Conservation (phyloP, 2,329 filamentous ascomycete species). For the Penicillium capsulatum region DNA sequence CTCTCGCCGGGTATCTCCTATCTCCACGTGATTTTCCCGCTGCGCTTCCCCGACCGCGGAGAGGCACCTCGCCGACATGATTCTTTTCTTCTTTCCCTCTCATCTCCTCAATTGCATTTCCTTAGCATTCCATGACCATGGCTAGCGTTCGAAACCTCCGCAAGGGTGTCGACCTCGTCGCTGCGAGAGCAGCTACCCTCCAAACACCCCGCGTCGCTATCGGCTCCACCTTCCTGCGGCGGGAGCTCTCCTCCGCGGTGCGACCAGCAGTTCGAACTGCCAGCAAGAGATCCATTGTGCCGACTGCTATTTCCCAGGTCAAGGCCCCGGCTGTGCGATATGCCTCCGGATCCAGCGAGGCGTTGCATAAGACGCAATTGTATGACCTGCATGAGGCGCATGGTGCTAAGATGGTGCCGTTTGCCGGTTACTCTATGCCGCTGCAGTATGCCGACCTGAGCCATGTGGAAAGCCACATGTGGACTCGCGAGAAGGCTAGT, state of each 20-base stretch:
- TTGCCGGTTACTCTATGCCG: conserved; percentile 89
- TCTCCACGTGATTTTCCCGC: conserved; percentile 40
- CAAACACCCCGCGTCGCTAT: conserved; percentile 29
- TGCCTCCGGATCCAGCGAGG: conserved; percentile 30
- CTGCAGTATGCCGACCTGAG: conserved; percentile 77
- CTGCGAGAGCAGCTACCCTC: conserved; percentile 23
- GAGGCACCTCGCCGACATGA: conserved; percentile 10
- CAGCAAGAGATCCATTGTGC: conserved; percentile 12
- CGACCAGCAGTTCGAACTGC: conserved; percentile 21
- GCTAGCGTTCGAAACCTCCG: conserved; percentile 29
- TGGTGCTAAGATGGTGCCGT: conserved; percentile 94
- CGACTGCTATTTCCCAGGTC: conserved; percentile 11
- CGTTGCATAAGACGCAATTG: conserved; percentile 58
- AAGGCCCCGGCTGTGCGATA: conserved; percentile 24
- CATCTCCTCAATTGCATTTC: conserved; percentile 7
- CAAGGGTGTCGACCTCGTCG: conserved; percentile 30
- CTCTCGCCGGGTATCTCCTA: conserved; percentile 27
- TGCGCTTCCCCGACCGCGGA: conserved; percentile 20
- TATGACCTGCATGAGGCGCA: conserved; percentile 73
- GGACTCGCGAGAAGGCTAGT: conserved; percentile 81
- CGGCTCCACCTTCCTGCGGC: conserved; percentile 28
- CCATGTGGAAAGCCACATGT: conserved; percentile 80
- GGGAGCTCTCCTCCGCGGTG: conserved; percentile 27
- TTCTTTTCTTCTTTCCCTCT: conserved; percentile 13
- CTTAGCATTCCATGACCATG: conserved; percentile 23